Evolutionary conservation across 2,329 filamentous ascomycete genomes (phyloP), one percentile per base, ranked within the genome.

Genomic region (Fusarium sp.): DNA sequence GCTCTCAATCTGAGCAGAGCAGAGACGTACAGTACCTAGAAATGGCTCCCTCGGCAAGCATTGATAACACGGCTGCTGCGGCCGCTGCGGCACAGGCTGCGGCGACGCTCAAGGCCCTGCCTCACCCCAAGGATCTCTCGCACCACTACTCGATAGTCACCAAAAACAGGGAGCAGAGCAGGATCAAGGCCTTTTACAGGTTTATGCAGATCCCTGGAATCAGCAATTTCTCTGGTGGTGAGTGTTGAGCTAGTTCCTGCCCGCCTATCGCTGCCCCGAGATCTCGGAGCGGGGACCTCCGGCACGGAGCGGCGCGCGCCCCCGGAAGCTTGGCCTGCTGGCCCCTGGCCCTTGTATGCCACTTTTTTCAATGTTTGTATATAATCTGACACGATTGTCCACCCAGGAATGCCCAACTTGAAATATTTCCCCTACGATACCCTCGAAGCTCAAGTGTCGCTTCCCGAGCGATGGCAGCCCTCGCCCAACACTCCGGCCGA

Each of bases 391-490:
- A 51, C 41, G 46, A 40, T 28, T 15, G 8, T 12, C 43, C 16
- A 40, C 18, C 3, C 68, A 95, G 93, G 94, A 65, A 88, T 97
- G 23, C 95, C 95, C 15, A 91, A 96, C 79, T 85, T 91, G 40
- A 87, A 88, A 62, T 94, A 94, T 82, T 98, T 98, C 77, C 95
- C 95, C 9, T 97, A 92, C 80, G 94, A 98, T 75, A 96, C 94
- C 1, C 89, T 98, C 68, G 94, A 97, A 81, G 93, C 94, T 41
- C 90, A 92, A 70, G 89, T 92, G 66, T 93, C 94, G 34, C 88
- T 89, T 66, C 91, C 94, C 8, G 85, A 92, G 69, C 89, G 94
- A 79, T 96, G 92, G 86, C 86, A 88, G 36, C 92, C 92, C 1
- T 90, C 91, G 11, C 88, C 90, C 39, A 92, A 92, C 77, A 82